Evolutionary conservation across 441 rosid species (phyloP), one percentile per base, ranked within the genome.

Genomic region (Flueggea neowawraea): DNA sequence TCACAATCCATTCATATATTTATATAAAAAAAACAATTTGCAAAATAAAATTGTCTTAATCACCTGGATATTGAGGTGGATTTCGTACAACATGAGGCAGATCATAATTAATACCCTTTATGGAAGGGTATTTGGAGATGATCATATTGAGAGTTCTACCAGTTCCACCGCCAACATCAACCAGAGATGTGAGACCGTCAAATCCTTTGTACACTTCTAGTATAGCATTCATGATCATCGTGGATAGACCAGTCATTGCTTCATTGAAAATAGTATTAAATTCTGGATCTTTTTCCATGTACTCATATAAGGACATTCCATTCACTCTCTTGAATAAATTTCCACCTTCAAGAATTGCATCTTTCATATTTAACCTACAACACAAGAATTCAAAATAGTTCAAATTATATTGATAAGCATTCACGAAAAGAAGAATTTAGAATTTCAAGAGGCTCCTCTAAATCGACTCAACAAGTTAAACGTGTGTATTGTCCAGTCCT

Each of bases 21-120:
- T 22, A 22, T 22, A 22, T n/a, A n/a, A n/a, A n/a, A 22, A 22
- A 22, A 22, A 22, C 28, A 22, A 22, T 22, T 0, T 22, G 28
- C 1, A 22, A 22, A 1, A 36, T 5, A 5, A 36, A 36, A 36
- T 36, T 5, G 9, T 36, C 9, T 22, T 36, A 8, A 5, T 36
- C 4, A 14, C 4, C 55, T 17, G 55, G 17, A n/a, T 9, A 11
- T 8, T 8, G 39, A 9, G 31, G 85, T 57, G 93, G 85, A 65
- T 81, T 76, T 28, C 75, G 72, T 16, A 84, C 71, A 12, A 84
- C 89, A 43, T 83, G 88, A 14, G 89, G 85, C 68, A 87, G 67
- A 74, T 87, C 96, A 31, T 85, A 84, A 79, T 84, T 89, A 55
- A 84, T 80, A 60, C 88, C 94, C 71, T 79, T 82, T 7, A 89